Evolutionary conservation across 1,284 basidiomycete species (phyloP), one percentile per base, ranked within the genome.

Genomic region (Rhodotorula sp.): DNA sequence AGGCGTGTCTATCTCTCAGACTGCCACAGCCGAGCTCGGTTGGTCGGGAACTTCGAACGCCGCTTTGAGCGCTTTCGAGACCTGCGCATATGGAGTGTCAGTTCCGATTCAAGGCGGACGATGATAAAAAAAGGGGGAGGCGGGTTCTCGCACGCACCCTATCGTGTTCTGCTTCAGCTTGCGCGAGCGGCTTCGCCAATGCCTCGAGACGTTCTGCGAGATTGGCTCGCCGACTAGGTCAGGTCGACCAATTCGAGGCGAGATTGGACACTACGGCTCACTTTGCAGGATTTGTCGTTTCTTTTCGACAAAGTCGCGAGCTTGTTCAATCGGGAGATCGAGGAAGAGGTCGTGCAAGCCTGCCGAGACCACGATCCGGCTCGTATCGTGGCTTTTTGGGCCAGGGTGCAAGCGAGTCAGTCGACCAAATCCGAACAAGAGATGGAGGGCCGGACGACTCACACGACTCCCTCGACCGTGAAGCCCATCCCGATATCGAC

Each of bases 381-480:
- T 46, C 29, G 69, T 70, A 10, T 73, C 64, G 16, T 68, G 39
- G 0, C 73, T 43, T 43, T 43, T 43, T 14, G 39, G 29, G 29
- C 39, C 39, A 43, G 39, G 39, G 8, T 74, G 65, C 43, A n/a
- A 31, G 1, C 15, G 21, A 12, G 63, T 5, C 12, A 18, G 23
- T 23, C 10, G 39, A 43, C 10, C 10, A 3, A 1, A 10, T 43
- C 39, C 39, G 39, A 20, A 57, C 5, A 20, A 29, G 26, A 4
- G 26, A 46, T 21, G 8, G 34, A 8, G 34, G 34, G 2, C 8
- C 12, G 26, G n/a, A 67, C 39, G 39, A 43, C 73, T 49, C 51
- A 74, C 73, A 72, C 67, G 58, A 74, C 70, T 16, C 73, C 70
- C 49, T 74, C 65, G 4, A 52, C 65, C 14, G 43, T 63, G 60